A percentile compares a stretch with the other conserved stretches of the same genome.
phyloP scores from a whole-genome alignment of 805 yeast genomes.

The Kodamaea leandrae region DNA sequence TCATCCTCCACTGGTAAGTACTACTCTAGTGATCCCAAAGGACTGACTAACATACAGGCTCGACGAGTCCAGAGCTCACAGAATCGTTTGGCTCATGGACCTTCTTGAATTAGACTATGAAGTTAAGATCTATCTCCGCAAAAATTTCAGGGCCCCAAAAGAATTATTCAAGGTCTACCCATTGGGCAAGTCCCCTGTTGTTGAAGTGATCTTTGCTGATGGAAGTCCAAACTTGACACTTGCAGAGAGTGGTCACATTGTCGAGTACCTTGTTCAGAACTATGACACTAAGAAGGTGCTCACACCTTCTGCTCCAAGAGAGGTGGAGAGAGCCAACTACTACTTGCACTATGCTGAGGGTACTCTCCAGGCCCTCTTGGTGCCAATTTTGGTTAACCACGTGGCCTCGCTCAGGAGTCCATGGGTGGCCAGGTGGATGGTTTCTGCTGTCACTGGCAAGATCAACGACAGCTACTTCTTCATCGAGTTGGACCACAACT shows the following conservation, averaged over 20 bases:
- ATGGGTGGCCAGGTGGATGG: slow-evolving; percentile 46
- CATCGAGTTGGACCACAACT: slow-evolving; percentile 42
- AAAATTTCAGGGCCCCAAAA: slow-evolving; percentile 38
- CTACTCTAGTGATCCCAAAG: slow-evolving; percentile 12
- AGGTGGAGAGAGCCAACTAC: slow-evolving; percentile 46
- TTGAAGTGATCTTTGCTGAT: slow-evolving; percentile 41
- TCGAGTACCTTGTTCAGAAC: slow-evolving; percentile 34
- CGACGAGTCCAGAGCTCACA: slow-evolving; percentile 55
- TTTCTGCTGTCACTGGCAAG: slow-evolving; percentile 38
- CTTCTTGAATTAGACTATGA: slow-evolving; percentile 55
- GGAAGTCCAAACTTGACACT: slow-evolving; percentile 33
- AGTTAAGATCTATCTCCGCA: slow-evolving; percentile 52
- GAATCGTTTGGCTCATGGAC: slow-evolving; percentile 64
- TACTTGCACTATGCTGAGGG: slow-evolving; percentile 60
- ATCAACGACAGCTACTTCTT: slow-evolving; percentile 48
- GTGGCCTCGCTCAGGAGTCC: slow-evolving; percentile 43
- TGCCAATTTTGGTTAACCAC: slow-evolving; percentile 35
- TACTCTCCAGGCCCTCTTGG: slow-evolving; percentile 50
- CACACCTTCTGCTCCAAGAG: slow-evolving; percentile 20
- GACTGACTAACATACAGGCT: slow-evolving; percentile 34
- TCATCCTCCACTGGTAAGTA: slow-evolving; percentile 27
- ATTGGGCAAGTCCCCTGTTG: slow-evolving; percentile 60
- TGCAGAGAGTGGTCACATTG: slow-evolving; percentile 38
- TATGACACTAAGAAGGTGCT: slow-evolving; percentile 32
- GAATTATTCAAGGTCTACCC: slow-evolving; percentile 55